A percentile compares a stretch with the other conserved stretches of the same genome.
Evolutionary conservation across 2,329 filamentous ascomycete species (phyloP).

Genomic region (Aspergillus ochraceoroseus): DNA sequence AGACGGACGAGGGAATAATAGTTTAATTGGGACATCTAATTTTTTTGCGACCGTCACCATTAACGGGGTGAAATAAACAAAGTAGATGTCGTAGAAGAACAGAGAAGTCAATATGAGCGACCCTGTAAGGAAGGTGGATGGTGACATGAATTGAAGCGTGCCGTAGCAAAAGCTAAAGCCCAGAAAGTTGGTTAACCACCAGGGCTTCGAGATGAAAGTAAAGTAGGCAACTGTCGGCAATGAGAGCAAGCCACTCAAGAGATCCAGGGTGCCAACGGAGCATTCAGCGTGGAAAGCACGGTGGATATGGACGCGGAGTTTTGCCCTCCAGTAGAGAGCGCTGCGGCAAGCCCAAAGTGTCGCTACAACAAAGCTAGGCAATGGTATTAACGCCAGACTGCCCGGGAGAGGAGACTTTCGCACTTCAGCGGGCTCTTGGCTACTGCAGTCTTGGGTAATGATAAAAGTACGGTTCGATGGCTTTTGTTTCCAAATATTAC

Average conservation of each 20-base stretch:
- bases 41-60: conserved; percentile 69
- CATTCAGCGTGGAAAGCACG: conserved; percentile 45
- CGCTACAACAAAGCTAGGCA: conserved; percentile 36
- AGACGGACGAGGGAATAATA: conserved; percentile 69
- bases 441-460: conserved; percentile 11
- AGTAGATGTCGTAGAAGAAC: conserved; percentile 91
- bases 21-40: conserved; percentile 87
- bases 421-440: conserved; percentile 17
- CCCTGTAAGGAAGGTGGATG: conserved; percentile 79
- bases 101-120: conserved; percentile 70
- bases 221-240: conserved; percentile 60
- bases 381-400: conserved; percentile 44
- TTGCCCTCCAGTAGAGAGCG: conserved; percentile 48
- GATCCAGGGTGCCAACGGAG: conserved; percentile 43
- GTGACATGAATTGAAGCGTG: conserved; percentile 76
- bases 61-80: conserved; percentile 52
- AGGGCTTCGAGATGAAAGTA: conserved; percentile 55
- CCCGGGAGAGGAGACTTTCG: conserved; percentile 51
- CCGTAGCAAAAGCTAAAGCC: conserved; percentile 83
- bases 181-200: conserved; percentile 77
- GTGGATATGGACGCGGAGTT: conserved; percentile 51
- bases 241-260: conserved; percentile 55
- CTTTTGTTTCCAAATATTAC: conserved; percentile 47
- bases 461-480: conserved; percentile 32
- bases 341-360: conserved; percentile 50